Percentiles rank a stretch among this genome's conserved stretches.
Conservation (phyloP, 176 grass and related monocot species). For the Juncus effusus region DNA sequence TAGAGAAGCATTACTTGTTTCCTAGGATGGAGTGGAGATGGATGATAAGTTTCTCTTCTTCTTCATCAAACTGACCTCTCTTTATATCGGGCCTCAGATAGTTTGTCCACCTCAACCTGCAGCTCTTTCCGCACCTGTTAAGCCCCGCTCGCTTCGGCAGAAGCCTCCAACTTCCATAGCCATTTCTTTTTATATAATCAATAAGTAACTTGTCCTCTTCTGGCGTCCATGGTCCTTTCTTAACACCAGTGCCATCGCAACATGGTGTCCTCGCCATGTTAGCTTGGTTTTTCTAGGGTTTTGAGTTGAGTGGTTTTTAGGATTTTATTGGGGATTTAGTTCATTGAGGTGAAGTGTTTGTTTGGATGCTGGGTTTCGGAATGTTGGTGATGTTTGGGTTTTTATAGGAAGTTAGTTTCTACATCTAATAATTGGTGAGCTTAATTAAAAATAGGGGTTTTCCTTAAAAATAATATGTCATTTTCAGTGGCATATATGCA, state of each 20-base stretch:
- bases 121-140: conserved; percentile 51
- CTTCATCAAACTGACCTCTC: conserved; percentile 40
- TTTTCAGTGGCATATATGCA: too few species aligned
- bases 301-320: too few species aligned
- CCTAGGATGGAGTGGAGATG: conserved; percentile 38
- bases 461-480: too few species aligned
- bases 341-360: too few species aligned
- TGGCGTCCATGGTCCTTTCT: conserved; percentile 40
- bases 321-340: too few species aligned
- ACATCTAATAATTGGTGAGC: too few species aligned
- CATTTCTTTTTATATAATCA: conserved; percentile 34
- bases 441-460: too few species aligned
- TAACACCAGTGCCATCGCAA: conserved; percentile 31
- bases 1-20: conserved; percentile 35
- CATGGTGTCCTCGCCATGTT: conserved; percentile 40
- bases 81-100: conserved; percentile 48
- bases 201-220: conserved; percentile 40
- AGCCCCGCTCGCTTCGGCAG: conserved; percentile 41
- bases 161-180: conserved; percentile 35
- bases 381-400: too few species aligned
- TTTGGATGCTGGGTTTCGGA: too few species aligned
- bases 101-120: conserved; percentile 46
- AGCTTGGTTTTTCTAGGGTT: too few species aligned
- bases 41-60: conserved; percentile 40
- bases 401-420: too few species aligned